A percentile compares a stretch with the other conserved stretches of the same genome.
phyloP scores from a whole-genome alignment of 495 filamentous ascomycete genomes.

The Penicillium riverlandense region DNA sequence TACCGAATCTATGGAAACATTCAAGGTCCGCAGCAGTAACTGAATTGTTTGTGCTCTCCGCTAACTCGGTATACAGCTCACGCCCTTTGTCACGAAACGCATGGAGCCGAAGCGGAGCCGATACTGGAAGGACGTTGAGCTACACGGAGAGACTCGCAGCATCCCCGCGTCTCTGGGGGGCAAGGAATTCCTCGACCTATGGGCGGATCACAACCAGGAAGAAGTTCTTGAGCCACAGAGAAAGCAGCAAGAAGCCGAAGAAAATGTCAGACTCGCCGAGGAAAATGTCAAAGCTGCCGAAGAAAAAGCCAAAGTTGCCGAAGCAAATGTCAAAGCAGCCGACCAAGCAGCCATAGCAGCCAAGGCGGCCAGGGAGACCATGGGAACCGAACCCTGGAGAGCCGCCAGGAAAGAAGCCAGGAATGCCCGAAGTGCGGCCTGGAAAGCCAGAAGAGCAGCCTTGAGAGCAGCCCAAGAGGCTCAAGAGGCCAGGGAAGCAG shows the following conservation, averaged over 20 bases:
- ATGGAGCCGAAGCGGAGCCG: conserved; percentile 38
- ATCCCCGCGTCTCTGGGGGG: conserved; percentile 26
- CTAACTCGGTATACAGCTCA: conserved; percentile 52
- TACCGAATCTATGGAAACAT: conserved; percentile 47
- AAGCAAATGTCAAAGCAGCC: too few relatives aligned
- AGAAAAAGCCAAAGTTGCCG: too few relatives aligned
- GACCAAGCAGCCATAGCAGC: too few relatives aligned
- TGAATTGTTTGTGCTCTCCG: conserved; percentile 1
- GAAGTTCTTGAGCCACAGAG: conserved; percentile 25
- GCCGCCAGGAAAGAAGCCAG: too few relatives aligned
- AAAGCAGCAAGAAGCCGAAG: conserved; percentile 10
- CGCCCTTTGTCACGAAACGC: conserved; percentile 71
- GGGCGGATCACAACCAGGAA: conserved; percentile 27
- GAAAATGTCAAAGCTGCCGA: too few relatives aligned
- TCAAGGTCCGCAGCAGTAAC: conserved; percentile 49
- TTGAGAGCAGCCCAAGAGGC: too few relatives aligned
- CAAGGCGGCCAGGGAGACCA: too few relatives aligned
- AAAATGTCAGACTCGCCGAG: neutral
- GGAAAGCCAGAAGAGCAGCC: too few relatives aligned
- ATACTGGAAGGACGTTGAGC: conserved; percentile 28
- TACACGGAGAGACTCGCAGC: conserved; percentile 15
- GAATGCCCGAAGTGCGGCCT: too few relatives aligned
- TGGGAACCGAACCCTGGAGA: too few relatives aligned
- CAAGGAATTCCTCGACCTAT: conserved; percentile 33
- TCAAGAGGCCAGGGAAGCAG: too few relatives aligned